These are phyloP conservation scores for Oryza officinalis DNA, from an alignment of 176 grass and related monocot genomes.

Conservation along the genomic window DNA sequence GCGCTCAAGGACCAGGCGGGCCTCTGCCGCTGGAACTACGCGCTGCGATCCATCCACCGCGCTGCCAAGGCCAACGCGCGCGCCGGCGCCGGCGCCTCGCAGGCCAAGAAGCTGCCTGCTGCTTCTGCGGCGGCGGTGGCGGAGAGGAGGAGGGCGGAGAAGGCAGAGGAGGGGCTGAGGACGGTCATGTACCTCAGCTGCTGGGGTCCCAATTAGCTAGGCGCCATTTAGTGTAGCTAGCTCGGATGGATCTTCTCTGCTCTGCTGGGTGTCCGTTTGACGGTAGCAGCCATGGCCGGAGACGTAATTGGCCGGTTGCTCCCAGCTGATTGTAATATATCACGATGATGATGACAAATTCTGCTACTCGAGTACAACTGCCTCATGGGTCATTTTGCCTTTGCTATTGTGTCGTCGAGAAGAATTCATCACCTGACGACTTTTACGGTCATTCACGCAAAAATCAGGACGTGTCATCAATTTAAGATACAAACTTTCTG, in stretches of 20 bases:
- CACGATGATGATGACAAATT: background rate
- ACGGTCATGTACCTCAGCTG: conserved; percentile 71
- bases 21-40: conserved; percentile 76
- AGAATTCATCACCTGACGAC: background rate
- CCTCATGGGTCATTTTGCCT: background rate
- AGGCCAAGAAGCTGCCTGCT: conserved; percentile 1
- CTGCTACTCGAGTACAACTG: background rate
- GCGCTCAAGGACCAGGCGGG: conserved; percentile 75
- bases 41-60: conserved; percentile 40
- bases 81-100: conserved; percentile 17
- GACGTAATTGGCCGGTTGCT: background rate
- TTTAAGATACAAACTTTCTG: background rate
- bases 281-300: background rate
- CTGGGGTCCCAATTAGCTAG: conserved; percentile 60
- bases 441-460: background rate
- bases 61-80: conserved; percentile 34
- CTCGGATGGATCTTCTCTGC: background rate
- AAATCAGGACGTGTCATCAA: background rate
- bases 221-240: background rate
- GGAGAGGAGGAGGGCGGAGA: conserved; percentile 15
- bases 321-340: background rate
- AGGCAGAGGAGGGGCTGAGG: conserved; percentile 57
- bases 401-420: background rate
- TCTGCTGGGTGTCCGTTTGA: background rate
- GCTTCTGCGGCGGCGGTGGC: background rate